phyloP scores from a whole-genome alignment of 2,329 filamentous ascomycete species.

The Trichoderma polysporum region DNA sequence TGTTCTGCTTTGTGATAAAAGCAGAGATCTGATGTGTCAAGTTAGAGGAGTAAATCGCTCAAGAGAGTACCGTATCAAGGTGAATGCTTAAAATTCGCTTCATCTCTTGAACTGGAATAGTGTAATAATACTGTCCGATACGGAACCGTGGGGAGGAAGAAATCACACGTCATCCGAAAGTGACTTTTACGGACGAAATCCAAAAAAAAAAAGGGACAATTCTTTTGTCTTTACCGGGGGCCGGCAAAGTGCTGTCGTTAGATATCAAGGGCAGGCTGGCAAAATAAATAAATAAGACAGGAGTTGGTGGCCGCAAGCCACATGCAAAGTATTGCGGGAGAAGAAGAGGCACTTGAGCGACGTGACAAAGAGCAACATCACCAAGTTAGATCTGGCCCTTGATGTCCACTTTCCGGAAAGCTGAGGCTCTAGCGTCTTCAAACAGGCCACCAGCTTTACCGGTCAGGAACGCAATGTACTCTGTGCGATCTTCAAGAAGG shows the following conservation, averaged over 20 bases:
- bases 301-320: background rate
- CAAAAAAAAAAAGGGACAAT: conserved; percentile 1
- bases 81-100: background rate
- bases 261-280: background rate
- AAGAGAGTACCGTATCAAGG: background rate
- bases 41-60: conserved; percentile 16
- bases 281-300: background rate
- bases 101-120: background rate
- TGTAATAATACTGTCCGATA: background rate
- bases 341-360: background rate
- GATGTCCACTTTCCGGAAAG: conserved; percentile 89
- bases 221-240: background rate
- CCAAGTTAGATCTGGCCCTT: conserved; percentile 83
- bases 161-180: background rate
- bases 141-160: background rate
- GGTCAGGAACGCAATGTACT: conserved; percentile 70
- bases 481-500: conserved; percentile 73
- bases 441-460: conserved; percentile 73
- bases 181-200: background rate
- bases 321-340: background rate
- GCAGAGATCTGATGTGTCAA: conserved; percentile 13
- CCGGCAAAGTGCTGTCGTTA: conserved; percentile 3
- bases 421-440: conserved; percentile 68
- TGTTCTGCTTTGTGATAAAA: conserved; percentile 6
- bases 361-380: conserved; percentile 17